A percentile compares a stretch with the other conserved stretches of the same genome.
phyloP scores from a whole-genome alignment of 352 stramenopile genomes.

The Globisporangium cylindrosporum region DNA sequence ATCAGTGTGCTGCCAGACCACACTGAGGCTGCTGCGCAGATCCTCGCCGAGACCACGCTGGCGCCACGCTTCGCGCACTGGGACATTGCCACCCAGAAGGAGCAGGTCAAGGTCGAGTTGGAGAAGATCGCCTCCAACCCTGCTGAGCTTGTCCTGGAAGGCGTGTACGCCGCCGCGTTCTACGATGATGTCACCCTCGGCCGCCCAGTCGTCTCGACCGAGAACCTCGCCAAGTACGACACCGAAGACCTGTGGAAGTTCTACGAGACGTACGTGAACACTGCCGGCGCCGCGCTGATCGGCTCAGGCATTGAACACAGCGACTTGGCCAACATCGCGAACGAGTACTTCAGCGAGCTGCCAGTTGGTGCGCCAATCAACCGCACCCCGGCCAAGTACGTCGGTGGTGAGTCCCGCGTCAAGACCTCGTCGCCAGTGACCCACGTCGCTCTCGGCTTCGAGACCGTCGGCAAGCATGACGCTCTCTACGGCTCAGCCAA shows the following conservation, averaged over 20 bases:
- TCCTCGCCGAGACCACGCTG: conserved; percentile 79
- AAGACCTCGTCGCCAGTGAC: conserved; percentile 57
- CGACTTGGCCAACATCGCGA: conserved; percentile 58
- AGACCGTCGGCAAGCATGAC: conserved; percentile 42
- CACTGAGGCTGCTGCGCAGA: conserved; percentile 58
- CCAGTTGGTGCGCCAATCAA: conserved; percentile 24
- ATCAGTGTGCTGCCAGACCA: conserved; percentile 74
- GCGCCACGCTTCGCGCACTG: conserved; percentile 74
- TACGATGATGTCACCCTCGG: conserved; percentile 79
- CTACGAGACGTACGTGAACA: conserved; percentile 73
- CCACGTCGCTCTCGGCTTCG: conserved; percentile 73
- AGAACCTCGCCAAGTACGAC: conserved; percentile 56
- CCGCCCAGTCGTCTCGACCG: conserved; percentile 37
- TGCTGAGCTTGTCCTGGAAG: conserved; percentile 47
- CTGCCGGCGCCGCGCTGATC: conserved; percentile 51
- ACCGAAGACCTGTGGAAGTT: conserved; percentile 52
- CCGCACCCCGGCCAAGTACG: conserved; percentile 50
- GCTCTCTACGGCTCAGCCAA: conserved; percentile 50
- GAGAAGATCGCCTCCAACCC: conserved; percentile 40
- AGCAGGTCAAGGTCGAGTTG: conserved; percentile 54
- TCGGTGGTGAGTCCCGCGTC: conserved; percentile 75
- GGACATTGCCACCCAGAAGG: conserved; percentile 75
- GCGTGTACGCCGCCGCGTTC: conserved; percentile 72
- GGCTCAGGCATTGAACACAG: conserved; percentile 62
- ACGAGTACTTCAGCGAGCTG: conserved; percentile 58